Evolutionary conservation across 2,329 filamentous ascomycete species (phyloP), one percentile per base, ranked within the genome.

Genomic region (Metarhizium robertsii): DNA sequence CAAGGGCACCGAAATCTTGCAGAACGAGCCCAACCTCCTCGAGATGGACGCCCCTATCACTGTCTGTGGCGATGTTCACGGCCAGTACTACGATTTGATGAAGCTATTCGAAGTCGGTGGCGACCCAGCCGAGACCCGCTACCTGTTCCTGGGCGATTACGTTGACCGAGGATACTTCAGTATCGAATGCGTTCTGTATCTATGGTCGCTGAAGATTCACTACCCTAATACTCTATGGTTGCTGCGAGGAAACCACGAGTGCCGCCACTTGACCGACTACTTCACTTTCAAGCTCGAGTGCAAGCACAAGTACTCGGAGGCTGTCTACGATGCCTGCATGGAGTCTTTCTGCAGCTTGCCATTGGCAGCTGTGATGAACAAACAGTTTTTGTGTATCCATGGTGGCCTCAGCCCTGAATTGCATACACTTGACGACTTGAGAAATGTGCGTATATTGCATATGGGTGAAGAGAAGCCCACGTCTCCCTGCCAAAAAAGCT

Each of bases 21-120:
- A 87, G 67, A 80, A 86, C 59, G 94, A 99, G 75, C 92, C 94
- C 61, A 99, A 97, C 72, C 79, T 99, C 61, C 80, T 99, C 63
- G 94, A 99, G 79, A 99, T 99, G 94, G 94, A 99, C 72, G 94
- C 94, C 45, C 94, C 94, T 59, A 99, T 99, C 69, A 99, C 94
- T 10, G 94, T 99, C 52, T 99, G 94, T 67, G 94, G 94, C 69
- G 94, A 99, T 68, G 92, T 99, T 54, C 94, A 99, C 73, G 94
- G 94, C 63, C 94, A 99, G 75, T 99, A 97, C 77, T 99, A 96
- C 72, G 94, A 99, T 72, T 75, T 99, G 69, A 99, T 99, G 94
- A 99, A 99, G 79, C 81, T 99, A 38, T 99, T 99, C 67, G 94
- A 99, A 73, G 94, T 99, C 53, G 94, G 94, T 62, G 94, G 94